Base-by-base conservation (phyloP, 768 basidiomycete genomes). In the Pleurotus sapidus region DNA sequence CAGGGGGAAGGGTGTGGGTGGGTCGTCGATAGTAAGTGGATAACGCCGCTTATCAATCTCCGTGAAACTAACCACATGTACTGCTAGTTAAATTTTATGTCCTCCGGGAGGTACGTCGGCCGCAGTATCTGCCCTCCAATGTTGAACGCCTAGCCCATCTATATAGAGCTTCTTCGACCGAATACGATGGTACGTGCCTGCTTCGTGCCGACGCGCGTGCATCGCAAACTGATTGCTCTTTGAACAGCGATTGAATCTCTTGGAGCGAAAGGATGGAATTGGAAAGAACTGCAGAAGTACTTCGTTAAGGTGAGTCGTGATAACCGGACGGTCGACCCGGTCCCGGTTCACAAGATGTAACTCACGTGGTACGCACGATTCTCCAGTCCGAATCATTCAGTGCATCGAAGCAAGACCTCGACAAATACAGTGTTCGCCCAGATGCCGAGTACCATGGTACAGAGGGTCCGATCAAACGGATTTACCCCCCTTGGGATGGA, bases 1-100 rank as follows among this genome's bases (percentile, higher is more conserved):
- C 20, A 65, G 64, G 24, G 64, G 64, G 2, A 65, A 64, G 38
- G 39, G 49, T 0, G 50, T 65, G 11, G 64, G 64, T 11, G 64
- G 64, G 17, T 46, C 48, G 2, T 60, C 49, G 20, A 53, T 56
- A 23, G 64, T 65, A 27, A 14, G 58, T 53, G 15, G n/a, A 15
- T 14, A 43, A 42, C n/a, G 25, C 23, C 5, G 20, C 37, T 11
- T 18, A 12, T 11, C 34, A 49, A 14, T 5, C n/a, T 27, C 18
- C 8, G n/a, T 18, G 4, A 3, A 12, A 3, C 4, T 40, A 12
- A 25, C 23, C 18, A 15, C 40, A 4, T 18, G 7, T 20, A 3
- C 15, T 24, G 5, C 9, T 12, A 65, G 62, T 27, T 65, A 11
- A 65, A 65, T 54, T 56, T 60, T 30, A 58, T 65, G 60, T 47